These are phyloP conservation scores for Bruguiera sexangula DNA, from an alignment of 345 rosid genomes.

Conservation along the genomic window DNA sequence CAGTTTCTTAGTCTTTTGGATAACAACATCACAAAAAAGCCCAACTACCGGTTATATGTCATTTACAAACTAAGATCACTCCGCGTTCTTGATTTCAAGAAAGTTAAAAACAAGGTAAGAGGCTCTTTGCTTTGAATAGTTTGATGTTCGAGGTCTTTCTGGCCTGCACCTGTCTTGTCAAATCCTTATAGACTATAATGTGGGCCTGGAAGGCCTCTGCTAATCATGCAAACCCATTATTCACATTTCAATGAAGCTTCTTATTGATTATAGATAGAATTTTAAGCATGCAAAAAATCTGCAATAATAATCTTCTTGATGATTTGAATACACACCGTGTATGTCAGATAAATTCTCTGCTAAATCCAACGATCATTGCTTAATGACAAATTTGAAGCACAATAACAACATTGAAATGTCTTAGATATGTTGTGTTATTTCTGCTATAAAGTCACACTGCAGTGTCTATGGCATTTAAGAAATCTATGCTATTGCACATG, in stretches of 20 bases:
- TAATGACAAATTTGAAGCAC: background rate
- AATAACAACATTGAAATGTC: background rate
- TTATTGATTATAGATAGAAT: background rate
- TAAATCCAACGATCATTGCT: too few species aligned
- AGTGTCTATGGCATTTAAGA: too few species aligned
- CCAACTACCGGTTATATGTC: constrained; percentile 88
- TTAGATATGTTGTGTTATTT: background rate
- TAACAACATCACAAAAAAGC: constrained; percentile 83
- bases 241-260: background rate
- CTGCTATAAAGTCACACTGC: too few species aligned
- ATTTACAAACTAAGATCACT: constrained; percentile 85
- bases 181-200: background rate
- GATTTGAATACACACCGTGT: too few species aligned
- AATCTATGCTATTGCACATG: too few species aligned
- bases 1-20: constrained; percentile 89
- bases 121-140: background rate
- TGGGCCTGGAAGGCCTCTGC: background rate
- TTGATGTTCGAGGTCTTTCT: background rate
- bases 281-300: background rate
- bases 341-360: too few species aligned
- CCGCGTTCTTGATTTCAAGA: constrained; percentile 87
- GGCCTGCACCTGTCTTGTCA: background rate
- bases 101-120: constrained; percentile 88
- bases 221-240: background rate
- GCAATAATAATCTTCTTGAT: too few species aligned